phyloP scores from a whole-genome alignment of 306 rosid genomes.

The Ormosia emarginata region DNA sequence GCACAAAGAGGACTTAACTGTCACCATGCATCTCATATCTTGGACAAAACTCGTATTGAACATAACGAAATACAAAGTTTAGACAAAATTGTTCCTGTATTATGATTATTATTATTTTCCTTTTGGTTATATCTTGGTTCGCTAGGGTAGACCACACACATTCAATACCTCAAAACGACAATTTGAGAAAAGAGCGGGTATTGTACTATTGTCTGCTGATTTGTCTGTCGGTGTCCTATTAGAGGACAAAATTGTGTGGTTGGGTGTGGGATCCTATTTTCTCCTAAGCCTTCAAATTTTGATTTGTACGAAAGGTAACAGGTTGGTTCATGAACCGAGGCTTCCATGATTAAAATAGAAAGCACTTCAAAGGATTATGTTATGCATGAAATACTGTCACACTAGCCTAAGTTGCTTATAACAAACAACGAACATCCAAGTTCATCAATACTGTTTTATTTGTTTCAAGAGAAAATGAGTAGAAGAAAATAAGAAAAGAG shows the following conservation, averaged over 20 bases:
- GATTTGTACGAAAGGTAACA: not conserved
- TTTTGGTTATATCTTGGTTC: not conserved
- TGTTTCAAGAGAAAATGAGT: too few relatives aligned
- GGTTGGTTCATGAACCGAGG: conserved; percentile 11
- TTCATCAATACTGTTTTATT: too few relatives aligned
- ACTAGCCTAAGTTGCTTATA: not conserved
- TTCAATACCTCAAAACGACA: not conserved
- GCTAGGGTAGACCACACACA: not conserved
- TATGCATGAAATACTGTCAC: conserved; percentile 23
- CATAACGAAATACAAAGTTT: not conserved
- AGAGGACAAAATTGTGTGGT: conserved; percentile 30
- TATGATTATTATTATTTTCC: too few relatives aligned
- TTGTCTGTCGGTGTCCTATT: conserved; percentile 39
- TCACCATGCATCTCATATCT: not conserved
- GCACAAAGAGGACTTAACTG: not conserved
- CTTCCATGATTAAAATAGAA: conserved; percentile 22
- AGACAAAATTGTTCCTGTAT: too few relatives aligned
- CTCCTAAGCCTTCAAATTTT: not conserved
- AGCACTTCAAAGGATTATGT: not conserved
- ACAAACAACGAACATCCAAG: conserved; percentile 1
- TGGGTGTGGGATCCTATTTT: conserved; percentile 26
- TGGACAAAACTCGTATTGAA: not conserved
- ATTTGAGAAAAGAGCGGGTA: conserved; percentile 34
- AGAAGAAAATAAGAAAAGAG: too few relatives aligned
- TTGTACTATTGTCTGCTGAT: conserved; percentile 27